phyloP scores from a whole-genome alignment of 305 asterid genomes.

The Solanum hybrid region DNA sequence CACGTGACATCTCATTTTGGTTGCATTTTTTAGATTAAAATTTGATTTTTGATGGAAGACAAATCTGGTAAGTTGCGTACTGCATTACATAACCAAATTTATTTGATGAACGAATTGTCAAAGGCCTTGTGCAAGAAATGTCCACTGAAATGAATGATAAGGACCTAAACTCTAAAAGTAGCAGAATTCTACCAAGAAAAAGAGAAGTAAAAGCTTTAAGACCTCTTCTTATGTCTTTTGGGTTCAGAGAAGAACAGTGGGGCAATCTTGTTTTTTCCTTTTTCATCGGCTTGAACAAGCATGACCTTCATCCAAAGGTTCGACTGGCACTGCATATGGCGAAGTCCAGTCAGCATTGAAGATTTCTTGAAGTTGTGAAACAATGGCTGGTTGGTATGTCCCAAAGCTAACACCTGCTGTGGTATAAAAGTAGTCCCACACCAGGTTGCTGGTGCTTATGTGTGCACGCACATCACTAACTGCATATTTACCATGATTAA shows the following conservation, averaged over 20 bases:
- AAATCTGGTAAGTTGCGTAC: neutral
- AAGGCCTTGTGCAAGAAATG: neutral
- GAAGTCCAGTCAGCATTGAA: slow-evolving; percentile 89
- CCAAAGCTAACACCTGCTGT: slow-evolving; percentile 84
- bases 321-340: slow-evolving; percentile 56
- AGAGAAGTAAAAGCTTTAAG: neutral
- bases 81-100: neutral
- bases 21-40: neutral
- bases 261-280: neutral
- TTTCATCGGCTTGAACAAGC: slow-evolving; percentile 31
- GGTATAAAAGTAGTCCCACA: slow-evolving; percentile 79
- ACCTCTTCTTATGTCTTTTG: neutral
- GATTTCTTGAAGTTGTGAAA: slow-evolving; percentile 61
- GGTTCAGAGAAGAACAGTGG: neutral
- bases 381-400: slow-evolving; percentile 52
- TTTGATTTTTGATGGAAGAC: neutral
- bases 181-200: neutral
- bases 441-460: slow-evolving; percentile 72
- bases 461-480: slow-evolving; percentile 74
- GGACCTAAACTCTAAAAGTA: neutral
- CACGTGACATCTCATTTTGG: neutral
- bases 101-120: neutral
- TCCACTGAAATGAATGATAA: neutral
- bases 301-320: slow-evolving; percentile 36
- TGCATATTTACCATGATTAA: slow-evolving; percentile 84